These are phyloP conservation scores for Periglandula ipomoeae DNA, from an alignment of 2,329 filamentous ascomycete genomes.

Conservation along the genomic window DNA sequence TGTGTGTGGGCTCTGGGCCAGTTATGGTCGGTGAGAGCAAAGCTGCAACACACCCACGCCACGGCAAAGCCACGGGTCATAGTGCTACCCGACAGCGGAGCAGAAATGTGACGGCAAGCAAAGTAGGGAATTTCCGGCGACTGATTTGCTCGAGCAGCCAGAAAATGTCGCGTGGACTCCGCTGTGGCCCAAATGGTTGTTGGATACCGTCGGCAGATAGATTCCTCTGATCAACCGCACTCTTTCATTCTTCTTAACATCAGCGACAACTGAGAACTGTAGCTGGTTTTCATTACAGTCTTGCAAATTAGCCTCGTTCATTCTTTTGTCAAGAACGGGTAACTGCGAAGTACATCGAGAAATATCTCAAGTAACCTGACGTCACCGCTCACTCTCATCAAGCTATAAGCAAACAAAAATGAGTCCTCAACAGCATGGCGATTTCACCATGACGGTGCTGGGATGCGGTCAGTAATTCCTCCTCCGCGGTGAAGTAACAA, in stretches of 20 bases:
- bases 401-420: neutral
- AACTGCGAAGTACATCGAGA: neutral
- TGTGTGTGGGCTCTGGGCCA: too few relatives aligned
- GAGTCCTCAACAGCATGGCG: constrained; percentile 26
- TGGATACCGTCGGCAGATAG: too few relatives aligned
- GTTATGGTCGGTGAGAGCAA: neutral
- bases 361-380: neutral
- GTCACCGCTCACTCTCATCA: neutral
- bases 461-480: constrained; percentile 58
- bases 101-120: too few relatives aligned
- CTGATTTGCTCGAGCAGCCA: neutral
- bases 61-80: neutral
- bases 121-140: too few relatives aligned
- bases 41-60: neutral
- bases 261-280: neutral
- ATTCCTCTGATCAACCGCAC: too few relatives aligned
- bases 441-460: constrained; percentile 68
- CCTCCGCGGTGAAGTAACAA: too few relatives aligned
- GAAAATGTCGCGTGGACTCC: neutral
- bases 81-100: neutral
- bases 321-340: neutral
- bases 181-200: too few relatives aligned
- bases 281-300: too few relatives aligned
- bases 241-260: too few relatives aligned
- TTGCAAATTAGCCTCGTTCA: neutral